These are phyloP conservation scores for Neurospora sp. DNA, from an alignment of 2,329 filamentous ascomycete species.

Conservation along the genomic window DNA sequence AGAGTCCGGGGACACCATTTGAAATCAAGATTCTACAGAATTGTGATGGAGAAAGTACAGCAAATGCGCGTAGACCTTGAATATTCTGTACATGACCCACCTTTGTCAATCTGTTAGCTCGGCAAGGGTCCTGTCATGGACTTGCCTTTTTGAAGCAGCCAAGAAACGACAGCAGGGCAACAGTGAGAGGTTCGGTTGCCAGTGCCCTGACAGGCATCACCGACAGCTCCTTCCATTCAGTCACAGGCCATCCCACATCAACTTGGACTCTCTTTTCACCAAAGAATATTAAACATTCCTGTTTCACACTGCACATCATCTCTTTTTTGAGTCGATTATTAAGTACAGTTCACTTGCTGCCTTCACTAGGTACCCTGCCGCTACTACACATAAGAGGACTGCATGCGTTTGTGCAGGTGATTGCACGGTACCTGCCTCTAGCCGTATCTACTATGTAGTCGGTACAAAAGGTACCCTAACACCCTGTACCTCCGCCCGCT, in stretches of 20 bases:
- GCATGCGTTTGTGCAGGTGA: not conserved
- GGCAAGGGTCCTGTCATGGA: not conserved
- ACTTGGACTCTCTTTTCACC: not conserved
- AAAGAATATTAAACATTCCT: not conserved
- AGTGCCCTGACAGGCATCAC: no score
- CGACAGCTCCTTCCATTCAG: not conserved
- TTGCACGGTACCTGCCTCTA: not conserved
- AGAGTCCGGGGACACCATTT: not conserved
- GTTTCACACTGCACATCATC: not conserved
- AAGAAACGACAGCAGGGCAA: not conserved
- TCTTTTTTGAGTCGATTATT: not conserved
- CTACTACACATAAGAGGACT: not conserved
- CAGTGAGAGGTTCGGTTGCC: not conserved
- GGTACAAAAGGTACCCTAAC: not conserved
- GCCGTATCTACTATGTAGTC: not conserved
- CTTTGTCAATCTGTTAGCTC: not conserved
- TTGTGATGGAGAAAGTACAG: not conserved
- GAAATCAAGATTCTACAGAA: not conserved
- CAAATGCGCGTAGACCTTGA: not conserved
- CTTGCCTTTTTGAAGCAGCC: not conserved
- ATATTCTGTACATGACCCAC: not conserved
- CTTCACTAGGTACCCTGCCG: not conserved
- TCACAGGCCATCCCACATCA: not conserved
- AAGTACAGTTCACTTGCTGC: not conserved
- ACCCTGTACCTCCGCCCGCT: not conserved